Evolutionary conservation across 192 early-diverging fungal genomes (phyloP).

Genomic region (Coemansia sp.): DNA sequence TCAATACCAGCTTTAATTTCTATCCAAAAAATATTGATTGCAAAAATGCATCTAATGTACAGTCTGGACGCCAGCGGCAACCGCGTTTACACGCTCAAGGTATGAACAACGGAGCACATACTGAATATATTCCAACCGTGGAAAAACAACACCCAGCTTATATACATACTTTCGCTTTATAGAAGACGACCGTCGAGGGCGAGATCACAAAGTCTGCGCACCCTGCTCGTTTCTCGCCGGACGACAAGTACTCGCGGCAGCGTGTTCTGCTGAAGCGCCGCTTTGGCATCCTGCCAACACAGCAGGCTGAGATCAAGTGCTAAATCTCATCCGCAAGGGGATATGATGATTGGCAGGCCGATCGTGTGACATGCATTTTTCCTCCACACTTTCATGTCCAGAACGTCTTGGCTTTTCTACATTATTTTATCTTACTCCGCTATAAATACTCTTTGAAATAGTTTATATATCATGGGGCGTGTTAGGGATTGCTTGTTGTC

Average conservation of each 20-base stretch:
- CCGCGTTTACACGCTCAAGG: conserved; percentile 95
- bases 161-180: conserved; percentile 8
- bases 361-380: background rate
- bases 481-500: conserved; percentile 21
- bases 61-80: conserved; percentile 73
- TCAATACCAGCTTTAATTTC: background rate
- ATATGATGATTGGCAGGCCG: background rate
- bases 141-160: background rate
- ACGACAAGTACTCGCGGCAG: conserved; percentile 98
- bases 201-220: conserved; percentile 94
- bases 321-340: background rate
- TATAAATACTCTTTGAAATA: background rate
- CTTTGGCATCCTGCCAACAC: conserved; percentile 80
- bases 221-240: conserved; percentile 98
- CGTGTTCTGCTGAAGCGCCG: conserved; percentile 96
- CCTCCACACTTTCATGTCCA: background rate
- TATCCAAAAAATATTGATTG: background rate
- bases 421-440: background rate
- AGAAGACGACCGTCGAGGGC: conserved; percentile 81
- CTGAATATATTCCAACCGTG: background rate
- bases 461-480: conserved; percentile 18
- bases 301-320: conserved; percentile 56
- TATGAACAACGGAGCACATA: conserved; percentile 18
- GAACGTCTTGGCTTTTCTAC: background rate
- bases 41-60: conserved; percentile 93